Percentiles rank a stretch among this genome's conserved stretches.
These are phyloP conservation scores for Zoysia pacifica DNA, from an alignment of 176 grass and related monocot species.

Conservation along the genomic window DNA sequence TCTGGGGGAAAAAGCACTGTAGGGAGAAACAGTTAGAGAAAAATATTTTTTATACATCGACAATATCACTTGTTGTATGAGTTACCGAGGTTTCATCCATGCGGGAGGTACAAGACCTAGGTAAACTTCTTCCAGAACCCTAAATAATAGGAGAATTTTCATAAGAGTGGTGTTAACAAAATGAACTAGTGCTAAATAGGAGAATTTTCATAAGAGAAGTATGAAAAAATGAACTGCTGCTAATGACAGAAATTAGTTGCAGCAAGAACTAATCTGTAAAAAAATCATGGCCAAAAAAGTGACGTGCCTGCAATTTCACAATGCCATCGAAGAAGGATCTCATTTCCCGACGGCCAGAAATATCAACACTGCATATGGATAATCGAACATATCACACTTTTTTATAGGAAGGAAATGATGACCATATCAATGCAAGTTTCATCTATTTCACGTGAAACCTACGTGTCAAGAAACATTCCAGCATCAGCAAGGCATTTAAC, in stretches of 20 bases:
- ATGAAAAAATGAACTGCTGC: too few relatives aligned
- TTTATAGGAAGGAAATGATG: background rate
- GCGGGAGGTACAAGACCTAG: constrained; percentile 71
- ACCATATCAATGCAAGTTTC: background rate
- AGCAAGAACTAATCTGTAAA: background rate
- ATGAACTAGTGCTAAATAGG: background rate
- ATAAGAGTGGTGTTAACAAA: background rate
- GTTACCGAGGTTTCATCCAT: constrained; percentile 75
- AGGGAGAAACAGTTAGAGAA: constrained; percentile 35
- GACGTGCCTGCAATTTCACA: constrained; percentile 76
- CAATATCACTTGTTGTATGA: constrained; percentile 4
- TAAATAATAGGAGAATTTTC: constrained; percentile 39
- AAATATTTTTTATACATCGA: background rate
- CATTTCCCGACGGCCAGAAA: constrained; percentile 69
- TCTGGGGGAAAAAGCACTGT: constrained; percentile 98
- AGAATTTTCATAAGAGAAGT: too few relatives aligned
- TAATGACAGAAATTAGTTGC: background rate
- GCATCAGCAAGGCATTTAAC: constrained; percentile 96
- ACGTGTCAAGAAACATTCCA: constrained; percentile 97
- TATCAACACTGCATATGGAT: constrained; percentile 60
- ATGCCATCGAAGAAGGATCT: constrained; percentile 82
- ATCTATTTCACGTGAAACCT: constrained; percentile 28
- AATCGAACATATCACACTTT: background rate
- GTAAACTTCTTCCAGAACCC: constrained; percentile 67
- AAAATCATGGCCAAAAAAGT: background rate